Conservation (phyloP, 2,329 filamentous ascomycete genomes). For the Cercospora brassicicola region DNA sequence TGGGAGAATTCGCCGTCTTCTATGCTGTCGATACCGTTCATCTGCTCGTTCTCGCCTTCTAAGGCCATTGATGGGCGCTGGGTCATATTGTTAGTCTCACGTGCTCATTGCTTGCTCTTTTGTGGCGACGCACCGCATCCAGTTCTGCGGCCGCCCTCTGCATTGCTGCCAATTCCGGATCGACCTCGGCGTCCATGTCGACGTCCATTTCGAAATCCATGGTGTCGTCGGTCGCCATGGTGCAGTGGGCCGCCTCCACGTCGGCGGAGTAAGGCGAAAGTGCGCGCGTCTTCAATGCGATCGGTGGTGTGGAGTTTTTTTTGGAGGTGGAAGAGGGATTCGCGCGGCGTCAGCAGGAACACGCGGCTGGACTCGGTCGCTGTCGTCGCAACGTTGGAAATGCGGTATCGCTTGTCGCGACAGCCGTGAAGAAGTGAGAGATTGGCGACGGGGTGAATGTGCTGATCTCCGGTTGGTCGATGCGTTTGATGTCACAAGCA, state of each 20-base stretch:
- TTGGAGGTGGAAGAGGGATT: background rate
- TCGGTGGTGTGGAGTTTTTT: background rate
- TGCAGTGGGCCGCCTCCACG: constrained; percentile 2
- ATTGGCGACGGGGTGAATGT: background rate
- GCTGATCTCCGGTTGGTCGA: background rate
- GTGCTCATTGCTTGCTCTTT: background rate
- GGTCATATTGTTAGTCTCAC: constrained; percentile 21
- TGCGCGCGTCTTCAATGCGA: background rate
- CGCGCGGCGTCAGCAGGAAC: background rate
- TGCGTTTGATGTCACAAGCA: background rate
- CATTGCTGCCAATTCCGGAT: constrained; percentile 37
- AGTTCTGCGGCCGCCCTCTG: constrained; percentile 36
- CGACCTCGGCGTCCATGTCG: constrained; percentile 38
- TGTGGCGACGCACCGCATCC: constrained; percentile 26
- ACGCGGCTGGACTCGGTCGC: background rate
- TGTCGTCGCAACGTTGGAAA: background rate
- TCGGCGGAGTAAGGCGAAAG: constrained; percentile 10
- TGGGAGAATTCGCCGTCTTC: constrained; percentile 39
- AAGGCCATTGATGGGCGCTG: constrained; percentile 25
- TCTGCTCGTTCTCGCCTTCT: constrained; percentile 29
- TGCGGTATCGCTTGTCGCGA: background rate
- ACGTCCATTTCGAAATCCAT: constrained; percentile 23
- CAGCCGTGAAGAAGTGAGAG: background rate
- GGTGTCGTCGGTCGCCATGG: constrained; percentile 12
- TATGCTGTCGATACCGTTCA: constrained; percentile 33